phyloP scores from a whole-genome alignment of 257 asterid species.

The Haberlea rhodopensis region DNA sequence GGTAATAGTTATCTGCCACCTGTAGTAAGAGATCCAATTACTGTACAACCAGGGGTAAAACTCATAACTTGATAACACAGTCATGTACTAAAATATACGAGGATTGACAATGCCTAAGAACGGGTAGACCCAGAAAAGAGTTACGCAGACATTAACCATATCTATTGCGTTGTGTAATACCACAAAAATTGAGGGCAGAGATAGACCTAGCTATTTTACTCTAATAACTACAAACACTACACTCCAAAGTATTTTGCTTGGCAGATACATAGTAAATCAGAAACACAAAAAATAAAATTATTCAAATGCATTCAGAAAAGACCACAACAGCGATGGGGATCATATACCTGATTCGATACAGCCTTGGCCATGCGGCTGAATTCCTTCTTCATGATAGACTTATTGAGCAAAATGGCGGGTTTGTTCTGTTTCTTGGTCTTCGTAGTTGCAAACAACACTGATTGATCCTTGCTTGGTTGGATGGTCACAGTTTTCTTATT shows the following conservation, averaged over 20 bases:
- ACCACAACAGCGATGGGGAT: neutral
- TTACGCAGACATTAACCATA: neutral
- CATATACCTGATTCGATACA: constrained; percentile 69
- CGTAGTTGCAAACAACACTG: constrained; percentile 69
- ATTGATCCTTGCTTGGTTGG: constrained; percentile 76
- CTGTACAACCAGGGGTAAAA: neutral
- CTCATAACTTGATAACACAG: neutral
- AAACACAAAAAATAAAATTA: neutral
- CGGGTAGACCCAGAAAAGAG: neutral
- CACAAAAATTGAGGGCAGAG: neutral
- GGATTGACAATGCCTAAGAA: neutral
- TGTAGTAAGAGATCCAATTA: constrained; percentile 24
- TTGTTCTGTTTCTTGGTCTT: constrained; percentile 90
- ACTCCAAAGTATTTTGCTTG: neutral
- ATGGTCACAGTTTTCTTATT: constrained; percentile 92
- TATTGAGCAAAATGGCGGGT: constrained; percentile 67
- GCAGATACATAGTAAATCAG: neutral
- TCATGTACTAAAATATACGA: neutral
- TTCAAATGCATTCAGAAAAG: neutral
- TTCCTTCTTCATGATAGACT: constrained; percentile 89
- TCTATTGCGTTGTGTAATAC: too few species aligned
- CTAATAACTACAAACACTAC: neutral
- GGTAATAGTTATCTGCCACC: constrained; percentile 78
- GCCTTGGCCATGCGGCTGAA: constrained; percentile 92
- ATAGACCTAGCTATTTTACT: neutral